phyloP scores from a whole-genome alignment of 2,329 filamentous ascomycete genomes.

The Apiospora koreana region DNA sequence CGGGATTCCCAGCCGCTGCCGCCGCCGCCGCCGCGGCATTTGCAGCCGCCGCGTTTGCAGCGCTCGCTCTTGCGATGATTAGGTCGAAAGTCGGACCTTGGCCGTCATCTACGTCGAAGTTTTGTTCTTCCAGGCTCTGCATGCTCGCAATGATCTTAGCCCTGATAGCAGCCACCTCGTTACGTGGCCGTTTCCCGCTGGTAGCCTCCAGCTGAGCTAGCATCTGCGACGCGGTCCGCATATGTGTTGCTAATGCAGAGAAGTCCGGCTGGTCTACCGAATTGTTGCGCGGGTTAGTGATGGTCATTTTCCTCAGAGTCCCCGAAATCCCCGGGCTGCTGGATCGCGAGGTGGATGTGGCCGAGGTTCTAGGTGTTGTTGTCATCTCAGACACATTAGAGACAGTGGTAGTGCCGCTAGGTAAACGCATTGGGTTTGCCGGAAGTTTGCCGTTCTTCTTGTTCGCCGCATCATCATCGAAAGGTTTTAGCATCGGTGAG shows the following conservation, averaged over 20 bases:
- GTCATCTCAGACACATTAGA: conserved; percentile 61
- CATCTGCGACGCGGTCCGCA: conserved; percentile 87
- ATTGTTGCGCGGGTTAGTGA: conserved; percentile 55
- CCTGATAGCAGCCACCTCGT: conserved; percentile 80
- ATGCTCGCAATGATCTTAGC: conserved; percentile 88
- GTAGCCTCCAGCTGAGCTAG: conserved; percentile 80
- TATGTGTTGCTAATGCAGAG: conserved; percentile 80
- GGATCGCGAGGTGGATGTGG: conserved; percentile 66
- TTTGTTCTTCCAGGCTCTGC: conserved; percentile 85
- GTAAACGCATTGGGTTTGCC: conserved; percentile 22
- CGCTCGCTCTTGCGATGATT: conserved; percentile 74
- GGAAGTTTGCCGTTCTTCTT: conserved; percentile 32
- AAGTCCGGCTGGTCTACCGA: conserved; percentile 74
- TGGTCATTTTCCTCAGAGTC: conserved; percentile 59
- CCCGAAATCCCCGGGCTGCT: conserved; percentile 70
- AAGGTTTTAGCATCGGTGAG: conserved; percentile 66
- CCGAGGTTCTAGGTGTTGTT: conserved; percentile 68
- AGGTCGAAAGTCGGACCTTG: conserved; percentile 76
- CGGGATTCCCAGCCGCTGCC: background rate
- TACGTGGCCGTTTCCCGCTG: conserved; percentile 75
- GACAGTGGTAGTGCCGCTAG: conserved; percentile 25
- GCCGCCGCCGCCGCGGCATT: conserved; percentile 22
- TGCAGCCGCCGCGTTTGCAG: conserved; percentile 42
- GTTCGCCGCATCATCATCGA: conserved; percentile 47
- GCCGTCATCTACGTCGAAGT: conserved; percentile 74